A percentile compares a stretch with the other conserved stretches of the same genome.
Evolutionary conservation across 305 asterid species (phyloP).

Genomic region (Solanum aculeatissimum): DNA sequence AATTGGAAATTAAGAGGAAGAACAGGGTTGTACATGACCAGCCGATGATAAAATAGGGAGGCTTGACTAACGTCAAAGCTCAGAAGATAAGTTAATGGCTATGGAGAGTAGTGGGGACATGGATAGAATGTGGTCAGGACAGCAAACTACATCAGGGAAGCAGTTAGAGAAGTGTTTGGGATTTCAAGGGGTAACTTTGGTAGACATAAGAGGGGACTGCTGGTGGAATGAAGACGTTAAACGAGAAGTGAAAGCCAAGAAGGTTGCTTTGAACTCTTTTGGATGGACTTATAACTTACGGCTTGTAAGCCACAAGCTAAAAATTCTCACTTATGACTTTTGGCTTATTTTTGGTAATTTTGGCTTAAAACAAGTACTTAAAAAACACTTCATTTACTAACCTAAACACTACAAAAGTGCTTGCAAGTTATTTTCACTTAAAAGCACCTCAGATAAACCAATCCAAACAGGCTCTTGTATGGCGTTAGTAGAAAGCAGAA

Average conservation of each 20-base stretch:
- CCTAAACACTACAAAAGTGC: no score
- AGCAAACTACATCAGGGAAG: background rate
- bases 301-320: no score
- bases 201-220: background rate
- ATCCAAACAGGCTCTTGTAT: background rate
- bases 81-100: background rate
- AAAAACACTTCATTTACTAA: no score
- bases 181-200: background rate
- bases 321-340: no score
- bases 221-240: background rate
- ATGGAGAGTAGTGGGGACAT: background rate
- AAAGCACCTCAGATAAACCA: no score
- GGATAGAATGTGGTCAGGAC: background rate
- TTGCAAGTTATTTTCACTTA: no score
- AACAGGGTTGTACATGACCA: background rate
- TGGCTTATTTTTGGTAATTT: no score
- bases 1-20: background rate
- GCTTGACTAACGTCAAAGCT: background rate
- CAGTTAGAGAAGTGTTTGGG: background rate
- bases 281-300: no score
- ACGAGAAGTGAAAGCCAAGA: background rate
- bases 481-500: background rate
- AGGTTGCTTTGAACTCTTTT: background rate
- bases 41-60: background rate
- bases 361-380: no score